These are phyloP conservation scores for Pleurotus citrinopileatus DNA, from an alignment of 768 basidiomycete genomes.

Conservation along the genomic window DNA sequence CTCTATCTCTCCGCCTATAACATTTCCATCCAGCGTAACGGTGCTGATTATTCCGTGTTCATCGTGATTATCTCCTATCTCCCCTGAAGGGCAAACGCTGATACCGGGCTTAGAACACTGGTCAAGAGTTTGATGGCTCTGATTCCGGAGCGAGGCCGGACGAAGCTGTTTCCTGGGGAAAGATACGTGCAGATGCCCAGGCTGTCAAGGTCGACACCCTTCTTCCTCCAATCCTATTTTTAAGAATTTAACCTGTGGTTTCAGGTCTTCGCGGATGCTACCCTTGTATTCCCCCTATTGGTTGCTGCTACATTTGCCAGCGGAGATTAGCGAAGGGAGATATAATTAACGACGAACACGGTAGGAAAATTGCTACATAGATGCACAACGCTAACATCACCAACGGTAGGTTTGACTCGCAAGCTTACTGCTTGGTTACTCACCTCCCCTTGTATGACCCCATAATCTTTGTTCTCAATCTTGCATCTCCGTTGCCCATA, in stretches of 20 bases:
- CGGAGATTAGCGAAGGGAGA: slow-evolving; percentile 20
- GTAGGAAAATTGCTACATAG: background rate
- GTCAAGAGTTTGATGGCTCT: slow-evolving; percentile 98
- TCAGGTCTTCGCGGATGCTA: slow-evolving; percentile 92
- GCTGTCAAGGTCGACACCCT: slow-evolving; percentile 63
- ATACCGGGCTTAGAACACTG: slow-evolving; percentile 71
- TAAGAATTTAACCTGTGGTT: background rate
- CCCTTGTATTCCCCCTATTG: slow-evolving; percentile 90
- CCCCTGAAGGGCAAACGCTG: background rate
- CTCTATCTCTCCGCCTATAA: background rate
- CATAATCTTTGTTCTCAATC: slow-evolving; percentile 25
- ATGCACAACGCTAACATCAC: background rate
- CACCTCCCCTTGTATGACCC: background rate
- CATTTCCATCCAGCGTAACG: slow-evolving; percentile 70
- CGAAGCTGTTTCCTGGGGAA: slow-evolving; percentile 98
- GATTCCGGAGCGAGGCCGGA: slow-evolving; percentile 97
- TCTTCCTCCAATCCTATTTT: background rate
- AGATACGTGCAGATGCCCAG: slow-evolving; percentile 85
- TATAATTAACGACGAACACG: slow-evolving; percentile 5
- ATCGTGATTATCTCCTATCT: slow-evolving; percentile 48
- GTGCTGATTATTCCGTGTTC: slow-evolving; percentile 95
- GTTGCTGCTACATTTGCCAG: slow-evolving; percentile 93
- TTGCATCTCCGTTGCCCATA: slow-evolving; percentile 81
- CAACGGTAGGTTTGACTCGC: background rate
- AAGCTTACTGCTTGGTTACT: background rate